Base-by-base conservation (phyloP, 192 early-diverging fungal genomes). In the Allomyces macrogynus region DNA sequence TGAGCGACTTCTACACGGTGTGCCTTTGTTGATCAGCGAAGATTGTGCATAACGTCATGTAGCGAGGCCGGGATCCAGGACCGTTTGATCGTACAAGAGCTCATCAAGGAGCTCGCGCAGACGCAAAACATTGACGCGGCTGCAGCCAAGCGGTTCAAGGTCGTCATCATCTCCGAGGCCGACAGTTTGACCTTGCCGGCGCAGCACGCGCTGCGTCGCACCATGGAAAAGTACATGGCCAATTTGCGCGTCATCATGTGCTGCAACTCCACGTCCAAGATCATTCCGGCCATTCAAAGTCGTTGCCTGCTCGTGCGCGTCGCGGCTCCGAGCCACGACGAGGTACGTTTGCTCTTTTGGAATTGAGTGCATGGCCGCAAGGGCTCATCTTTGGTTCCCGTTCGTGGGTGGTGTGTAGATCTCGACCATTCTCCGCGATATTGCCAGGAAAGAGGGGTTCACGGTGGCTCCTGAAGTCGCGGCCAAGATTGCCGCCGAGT, bases 191-290 rank as follows among this genome's bases (percentile, higher is more conserved):
- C 85, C 32, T 78, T 87, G 49, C 91, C 95, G 62, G 94, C 96
- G 16, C 96, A 99, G 75, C 86, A 92, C 40, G 94, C 87, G 24
- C 81, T 99, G 64, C 85, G 96, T 64, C 79, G 96, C n/a, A 99
- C 96, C 3, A 99, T 99, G 96, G 96, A 99, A 75, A 97, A 96
- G 77, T 97, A 99, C 73, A 91, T 90, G 81, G 71, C 70, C 64
- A 95, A 93, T 72, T 75, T 97, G 64, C 85, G 96, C 23, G 76
- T 99, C 44, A 91, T 99, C 67, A 71, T 99, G 66, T 95, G 93
- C 74, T 87, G 87, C 67, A 91, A 87, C 63, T 84, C 83, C 23
- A 89, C 91, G 1, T 86, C 84, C 57, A 92, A 89, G 73, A 91
- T 99, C 71, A 95, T 97, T 70, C 69, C 79, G 23, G 94, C 96